Evolutionary conservation across 2,329 filamentous ascomycete species (phyloP).

Genomic region (Cercospora citrullina): DNA sequence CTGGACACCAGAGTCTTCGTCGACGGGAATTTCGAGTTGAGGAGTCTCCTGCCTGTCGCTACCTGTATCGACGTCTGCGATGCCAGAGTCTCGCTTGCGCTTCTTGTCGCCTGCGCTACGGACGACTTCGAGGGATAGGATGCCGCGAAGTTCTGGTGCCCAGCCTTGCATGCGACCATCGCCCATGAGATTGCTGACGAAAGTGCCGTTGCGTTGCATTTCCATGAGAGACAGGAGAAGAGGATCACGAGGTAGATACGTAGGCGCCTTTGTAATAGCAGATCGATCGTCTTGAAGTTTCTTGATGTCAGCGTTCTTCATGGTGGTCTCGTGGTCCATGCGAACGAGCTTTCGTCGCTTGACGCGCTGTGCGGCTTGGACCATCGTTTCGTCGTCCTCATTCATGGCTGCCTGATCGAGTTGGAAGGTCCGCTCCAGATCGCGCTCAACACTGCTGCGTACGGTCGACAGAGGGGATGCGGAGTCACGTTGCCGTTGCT

Average conservation of each 20-base stretch:
- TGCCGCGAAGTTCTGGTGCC: slow-evolving; percentile 90
- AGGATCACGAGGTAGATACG: slow-evolving; percentile 83
- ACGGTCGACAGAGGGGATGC: slow-evolving; percentile 58
- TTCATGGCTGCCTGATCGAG: slow-evolving; percentile 37
- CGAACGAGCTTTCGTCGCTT: slow-evolving; percentile 80
- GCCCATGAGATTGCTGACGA: slow-evolving; percentile 82
- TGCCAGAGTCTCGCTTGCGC: slow-evolving; percentile 86
- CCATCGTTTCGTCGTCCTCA: slow-evolving; percentile 52
- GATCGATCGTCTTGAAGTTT: slow-evolving; percentile 82
- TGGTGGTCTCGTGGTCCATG: slow-evolving; percentile 77
- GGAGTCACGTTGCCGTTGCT: slow-evolving; percentile 46
- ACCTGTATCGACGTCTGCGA: slow-evolving; percentile 68
- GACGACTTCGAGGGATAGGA: slow-evolving; percentile 83
- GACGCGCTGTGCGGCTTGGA: slow-evolving; percentile 66
- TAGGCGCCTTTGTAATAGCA: slow-evolving; percentile 78
- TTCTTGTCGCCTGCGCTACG: slow-evolving; percentile 78
- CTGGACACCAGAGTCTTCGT: slow-evolving; percentile 36
- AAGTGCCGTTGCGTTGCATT: slow-evolving; percentile 86
- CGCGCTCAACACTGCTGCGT: slow-evolving; percentile 54
- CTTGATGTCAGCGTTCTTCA: slow-evolving; percentile 76
- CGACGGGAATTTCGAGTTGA: slow-evolving; percentile 36
- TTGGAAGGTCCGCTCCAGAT: slow-evolving; percentile 63
- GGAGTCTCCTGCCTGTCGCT: slow-evolving; percentile 35
- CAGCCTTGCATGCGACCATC: slow-evolving; percentile 72
- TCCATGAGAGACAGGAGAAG: slow-evolving; percentile 84